Base-by-base conservation (phyloP, 257 asterid genomes). In the Solanum peruvianum region DNA sequence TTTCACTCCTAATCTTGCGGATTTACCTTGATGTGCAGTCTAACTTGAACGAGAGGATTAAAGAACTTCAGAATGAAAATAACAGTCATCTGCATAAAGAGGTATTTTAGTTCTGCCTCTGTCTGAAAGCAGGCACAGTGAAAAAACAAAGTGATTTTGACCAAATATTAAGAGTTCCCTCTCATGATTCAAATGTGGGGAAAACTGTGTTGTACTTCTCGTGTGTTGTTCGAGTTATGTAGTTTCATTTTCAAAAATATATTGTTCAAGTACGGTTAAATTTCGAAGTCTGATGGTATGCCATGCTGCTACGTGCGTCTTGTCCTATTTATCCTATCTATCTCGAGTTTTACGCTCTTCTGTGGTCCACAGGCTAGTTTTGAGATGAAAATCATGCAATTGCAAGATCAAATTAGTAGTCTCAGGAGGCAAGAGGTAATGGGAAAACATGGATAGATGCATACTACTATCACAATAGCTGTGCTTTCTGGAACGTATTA, bases 391-490 rank as follows among this genome's bases (percentile, higher is more conserved):
- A 88, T 91, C 83, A 33, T 84, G 42, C 92, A 90, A 86, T 87
- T 88, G 91, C 92, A 91, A 69, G 89, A 88, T 86, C 93, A 93
- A 88, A 93, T 89, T 12, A 90, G 87, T 66, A 88, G 86, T 41
- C 87, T 88, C 44, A 71, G 88, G 88, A 88, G 87, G 85, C 93
- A 92, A 89, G 92, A 92, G 98, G 98, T 95, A 47, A 47, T 80
- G 85, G 44, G 44, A 18, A 45, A 80, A 47, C 18, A 80, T 10
- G 42, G 67, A 47, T 47, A 47, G 67, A 47, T 80, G 67, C 69
- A 80, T 47, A 16, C 62, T 47, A 18, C 29, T 16, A 31, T 80
- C 66, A 80, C 10, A 47, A 47, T 47, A 80, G 18, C 49, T 80
- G 13, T 47, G 85, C 84, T 47, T 80, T 80, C 11, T 47, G 44